Evolutionary conservation across 169 alveolate species (phyloP), one percentile per base, ranked within the genome.

Genomic region (Eimeria necatrix): DNA sequence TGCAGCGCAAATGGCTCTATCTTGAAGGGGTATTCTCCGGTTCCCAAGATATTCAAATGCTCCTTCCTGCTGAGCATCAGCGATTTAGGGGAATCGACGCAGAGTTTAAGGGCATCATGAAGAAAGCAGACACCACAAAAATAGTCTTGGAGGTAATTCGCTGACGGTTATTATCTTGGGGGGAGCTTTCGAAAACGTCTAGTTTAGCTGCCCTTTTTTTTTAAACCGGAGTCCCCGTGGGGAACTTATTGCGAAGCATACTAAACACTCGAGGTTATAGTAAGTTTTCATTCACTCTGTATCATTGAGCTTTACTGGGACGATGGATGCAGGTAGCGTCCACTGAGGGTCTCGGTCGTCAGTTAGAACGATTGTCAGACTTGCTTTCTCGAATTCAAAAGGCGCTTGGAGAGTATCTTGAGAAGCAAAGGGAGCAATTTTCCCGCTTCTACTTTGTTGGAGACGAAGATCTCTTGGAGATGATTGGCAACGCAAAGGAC

Each of bases 361-460:
- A 98, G 71, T 96, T 99, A 68, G 99, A 98, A 91, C 97, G 99
- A 51, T 95, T 99, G 73, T 97, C 99, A 60, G 99, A 98, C 53
- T 97, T 98, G 95, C 97, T 99, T 53, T 97, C 98, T 32, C 98
- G 98, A 60, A 98, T 99, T 60, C 99, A 99, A 97, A 98, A 98
- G 93, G 99, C 99, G 14, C 96, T 98, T 49, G 99, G 99, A 64
- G 99, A 98, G 84, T 99, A 99, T 94, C 97, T 99, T 61, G 99
- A 99, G 96, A 99, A 98, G 85, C 99, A 99, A 94, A 98, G 99
- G 94, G 97, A 97, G 86, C 98, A 98, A 96, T 99, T 99, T 94
- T 99, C 99, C 24, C 97, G 99, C 48, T 99, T 99, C 98, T 99
- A 99, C 96, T 99, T 99, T 96, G 99, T 99, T 14, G 99, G 95